Evolutionary conservation across 257 asterid genomes (phyloP).

Genomic region (Penstemon barbatus): DNA sequence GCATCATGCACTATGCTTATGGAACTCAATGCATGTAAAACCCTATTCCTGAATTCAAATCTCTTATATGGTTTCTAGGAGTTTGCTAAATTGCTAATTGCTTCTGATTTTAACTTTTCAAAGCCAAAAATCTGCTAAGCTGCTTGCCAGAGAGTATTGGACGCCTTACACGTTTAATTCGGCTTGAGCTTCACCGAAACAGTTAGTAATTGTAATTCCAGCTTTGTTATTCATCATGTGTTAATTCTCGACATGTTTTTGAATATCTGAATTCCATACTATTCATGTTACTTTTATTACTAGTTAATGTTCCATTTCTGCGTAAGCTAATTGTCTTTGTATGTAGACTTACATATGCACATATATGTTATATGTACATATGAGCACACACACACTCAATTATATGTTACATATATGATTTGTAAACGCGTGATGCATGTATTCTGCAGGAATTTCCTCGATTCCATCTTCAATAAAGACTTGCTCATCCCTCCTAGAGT

Average conservation of each 20-base stretch:
- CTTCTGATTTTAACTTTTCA: conserved; percentile 30
- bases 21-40: conserved; percentile 89
- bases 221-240: conserved; percentile 23
- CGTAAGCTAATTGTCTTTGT: conserved; percentile 20
- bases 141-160: conserved; percentile 83
- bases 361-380: not conserved
- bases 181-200: conserved; percentile 91
- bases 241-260: conserved; percentile 4
- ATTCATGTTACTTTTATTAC: conserved; percentile 15
- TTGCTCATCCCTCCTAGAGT: conserved; percentile 84
- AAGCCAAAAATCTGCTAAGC: conserved; percentile 75
- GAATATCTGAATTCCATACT: not conserved
- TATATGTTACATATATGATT: not conserved
- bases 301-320: conserved; percentile 13
- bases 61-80: conserved; percentile 24
- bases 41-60: conserved; percentile 24
- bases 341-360: not conserved
- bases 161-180: conserved; percentile 70
- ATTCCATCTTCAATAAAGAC: conserved; percentile 82
- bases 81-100: conserved; percentile 29
- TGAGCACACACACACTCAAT: not conserved
- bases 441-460: conserved; percentile 72
- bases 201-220: conserved; percentile 62
- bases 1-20: conserved; percentile 79
- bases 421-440: conserved; percentile 6